phyloP scores from a whole-genome alignment of 257 asterid species.

The Prunella vulgaris region DNA sequence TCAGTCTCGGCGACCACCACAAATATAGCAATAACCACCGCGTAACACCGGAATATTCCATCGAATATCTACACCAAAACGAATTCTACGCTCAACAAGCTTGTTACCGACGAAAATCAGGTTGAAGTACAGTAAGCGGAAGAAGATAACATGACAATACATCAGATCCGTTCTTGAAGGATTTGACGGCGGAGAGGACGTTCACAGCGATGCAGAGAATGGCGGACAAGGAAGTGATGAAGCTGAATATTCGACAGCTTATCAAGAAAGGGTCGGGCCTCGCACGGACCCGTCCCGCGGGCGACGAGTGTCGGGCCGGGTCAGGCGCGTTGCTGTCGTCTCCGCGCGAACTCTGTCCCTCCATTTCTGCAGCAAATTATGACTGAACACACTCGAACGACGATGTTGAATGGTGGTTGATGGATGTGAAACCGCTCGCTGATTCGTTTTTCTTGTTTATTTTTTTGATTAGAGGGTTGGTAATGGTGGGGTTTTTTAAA shows the following conservation, averaged over 20 bases:
- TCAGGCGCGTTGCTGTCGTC: conserved; percentile 5
- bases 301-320: conserved; percentile 18
- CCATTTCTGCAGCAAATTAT: conserved; percentile 24
- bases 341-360: conserved; percentile 28
- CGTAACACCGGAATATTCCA: conserved; percentile 95
- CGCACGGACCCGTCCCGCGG: conserved; percentile 28
- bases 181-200: conserved; percentile 74
- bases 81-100: neutral
- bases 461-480: no score
- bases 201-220: conserved; percentile 81
- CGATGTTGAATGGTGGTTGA: neutral
- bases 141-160: conserved; percentile 29
- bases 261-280: conserved; percentile 56
- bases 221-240: conserved; percentile 66
- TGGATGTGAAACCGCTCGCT: neutral
- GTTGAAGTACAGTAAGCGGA: neutral
- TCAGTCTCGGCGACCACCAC: conserved; percentile 92
- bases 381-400: no score
- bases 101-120: neutral
- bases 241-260: conserved; percentile 62
- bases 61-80: conserved; percentile 60
- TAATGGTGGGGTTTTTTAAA: no score
- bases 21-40: conserved; percentile 62
- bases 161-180: conserved; percentile 73
- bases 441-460: no score